These are phyloP conservation scores for Micractinium sp. DNA, from an alignment of 139 green algal genomes.

Conservation along the genomic window DNA sequence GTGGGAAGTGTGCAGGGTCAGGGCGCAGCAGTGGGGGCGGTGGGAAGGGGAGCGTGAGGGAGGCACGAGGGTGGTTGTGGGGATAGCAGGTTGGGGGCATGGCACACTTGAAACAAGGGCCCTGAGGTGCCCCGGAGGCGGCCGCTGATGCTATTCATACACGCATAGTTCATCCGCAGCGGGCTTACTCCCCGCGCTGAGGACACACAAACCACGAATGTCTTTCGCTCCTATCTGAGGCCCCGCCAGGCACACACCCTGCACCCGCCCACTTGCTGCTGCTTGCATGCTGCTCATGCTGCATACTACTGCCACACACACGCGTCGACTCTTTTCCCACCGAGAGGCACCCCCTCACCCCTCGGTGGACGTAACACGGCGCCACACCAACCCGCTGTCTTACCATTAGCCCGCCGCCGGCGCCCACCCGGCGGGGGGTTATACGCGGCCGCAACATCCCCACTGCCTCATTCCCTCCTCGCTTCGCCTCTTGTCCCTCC, in stretches of 20 bases:
- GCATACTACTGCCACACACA: background rate
- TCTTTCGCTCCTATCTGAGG: constrained; percentile 40
- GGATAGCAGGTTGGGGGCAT: no score
- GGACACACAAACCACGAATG: background rate
- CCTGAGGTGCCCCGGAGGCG: background rate
- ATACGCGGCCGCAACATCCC: background rate
- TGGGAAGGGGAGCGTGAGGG: no score
- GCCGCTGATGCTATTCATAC: constrained; percentile 22
- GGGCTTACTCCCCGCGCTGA: constrained; percentile 32
- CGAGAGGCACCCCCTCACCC: background rate
- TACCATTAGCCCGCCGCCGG: background rate
- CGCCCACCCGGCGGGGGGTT: no score
- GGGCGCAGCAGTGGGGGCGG: no score
- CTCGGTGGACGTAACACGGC: no score
- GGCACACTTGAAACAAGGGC: no score
- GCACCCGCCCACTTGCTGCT: no score
- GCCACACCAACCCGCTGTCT: background rate
- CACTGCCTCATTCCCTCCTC: background rate
- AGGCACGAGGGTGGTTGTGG: no score
- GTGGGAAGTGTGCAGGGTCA: no score
- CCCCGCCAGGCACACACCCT: background rate
- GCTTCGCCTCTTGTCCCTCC: background rate
- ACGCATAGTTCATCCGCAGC: constrained; percentile 38
- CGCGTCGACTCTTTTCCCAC: background rate
- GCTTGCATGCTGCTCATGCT: background rate